Conservation (phyloP, 1,139 yeast genomes). For the Scheffersomyces cryptocercus region DNA sequence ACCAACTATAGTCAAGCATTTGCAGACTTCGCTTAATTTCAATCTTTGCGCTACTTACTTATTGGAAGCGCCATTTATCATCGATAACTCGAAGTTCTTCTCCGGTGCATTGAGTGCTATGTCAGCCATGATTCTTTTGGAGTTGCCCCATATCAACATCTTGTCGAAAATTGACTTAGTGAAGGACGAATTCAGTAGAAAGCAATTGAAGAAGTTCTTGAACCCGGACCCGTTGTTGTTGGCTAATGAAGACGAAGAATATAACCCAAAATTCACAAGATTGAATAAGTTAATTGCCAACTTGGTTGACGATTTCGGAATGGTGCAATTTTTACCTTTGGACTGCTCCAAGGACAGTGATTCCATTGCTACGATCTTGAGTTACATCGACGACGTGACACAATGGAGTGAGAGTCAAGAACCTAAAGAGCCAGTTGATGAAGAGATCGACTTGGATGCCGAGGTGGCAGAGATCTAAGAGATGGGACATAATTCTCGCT, state of each 20-base stretch:
- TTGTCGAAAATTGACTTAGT: constrained; percentile 84
- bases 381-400: constrained; percentile 94
- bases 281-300: constrained; percentile 83
- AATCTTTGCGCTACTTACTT: constrained; percentile 90
- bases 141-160: constrained; percentile 90
- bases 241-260: constrained; percentile 34
- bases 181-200: constrained; percentile 69
- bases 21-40: constrained; percentile 76
- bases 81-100: constrained; percentile 88
- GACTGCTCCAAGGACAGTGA: constrained; percentile 79
- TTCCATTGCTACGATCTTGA: constrained; percentile 77
- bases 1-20: constrained; percentile 83
- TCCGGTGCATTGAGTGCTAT: constrained; percentile 95
- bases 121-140: constrained; percentile 96
- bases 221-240: constrained; percentile 89
- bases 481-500: no score
- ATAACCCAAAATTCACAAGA: constrained; percentile 73
- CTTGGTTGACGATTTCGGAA: constrained; percentile 93
- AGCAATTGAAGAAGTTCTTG: constrained; percentile 77
- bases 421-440: constrained; percentile 92
- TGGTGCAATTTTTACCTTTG: constrained; percentile 94
- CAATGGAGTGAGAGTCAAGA: constrained; percentile 98
- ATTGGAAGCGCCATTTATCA: constrained; percentile 89
- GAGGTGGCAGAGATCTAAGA: constrained; percentile 7
- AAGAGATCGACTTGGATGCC: constrained; percentile 55